Evolutionary conservation across 805 yeast species (phyloP), one percentile per base, ranked within the genome.

Genomic region (Limtongozyma cylindracea): DNA sequence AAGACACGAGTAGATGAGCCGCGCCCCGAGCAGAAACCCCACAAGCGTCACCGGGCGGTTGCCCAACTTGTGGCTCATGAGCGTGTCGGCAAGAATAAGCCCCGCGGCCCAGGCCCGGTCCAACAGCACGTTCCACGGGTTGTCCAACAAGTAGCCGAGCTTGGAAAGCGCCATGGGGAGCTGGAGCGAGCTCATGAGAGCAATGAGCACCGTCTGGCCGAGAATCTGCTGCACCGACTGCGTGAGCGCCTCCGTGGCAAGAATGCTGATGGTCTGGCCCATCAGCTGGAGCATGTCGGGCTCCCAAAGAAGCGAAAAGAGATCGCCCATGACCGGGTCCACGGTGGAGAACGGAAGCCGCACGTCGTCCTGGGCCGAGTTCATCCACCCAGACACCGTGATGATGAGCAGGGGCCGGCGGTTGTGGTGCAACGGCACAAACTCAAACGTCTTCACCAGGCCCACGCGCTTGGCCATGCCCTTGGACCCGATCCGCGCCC

Each of bases 81-180:
- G 48, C 0, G 94, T 78, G 39, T 88, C 96, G 0, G 98, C 96
- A 23, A 88, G 44, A 20, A 88, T 66, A 25, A 65, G 50, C 4
- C 98, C 98, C 0, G 95, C 92, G 19, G 80, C 60, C 96, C 95
- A 84, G 0, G 98, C 98, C 27, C 98, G 58, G 42, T 84, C 96
- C 26, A 88, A 50, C 0, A 96, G 82, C 4, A 88, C 96, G 37
- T 72, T 84, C 98, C 98, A 88, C 1, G 98, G 98, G 35, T 88
- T 88, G 37, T 88, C 98, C 13, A 88, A 55, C 14, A 88, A 46
- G 32, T 88, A 88, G 3, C 92, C 72, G 19, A 88, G 51, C 35
- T 88, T 88, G 0, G 95, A 66, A 18, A 88, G 53, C 31, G 73
- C 70, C 82, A 88, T 71, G 0, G 98, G 98, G 28, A 76, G 51